Percentiles rank a stretch among this genome's conserved stretches.
Evolutionary conservation across 2,329 filamentous ascomycete species (phyloP).

Genomic region (Clonostachys rosea): DNA sequence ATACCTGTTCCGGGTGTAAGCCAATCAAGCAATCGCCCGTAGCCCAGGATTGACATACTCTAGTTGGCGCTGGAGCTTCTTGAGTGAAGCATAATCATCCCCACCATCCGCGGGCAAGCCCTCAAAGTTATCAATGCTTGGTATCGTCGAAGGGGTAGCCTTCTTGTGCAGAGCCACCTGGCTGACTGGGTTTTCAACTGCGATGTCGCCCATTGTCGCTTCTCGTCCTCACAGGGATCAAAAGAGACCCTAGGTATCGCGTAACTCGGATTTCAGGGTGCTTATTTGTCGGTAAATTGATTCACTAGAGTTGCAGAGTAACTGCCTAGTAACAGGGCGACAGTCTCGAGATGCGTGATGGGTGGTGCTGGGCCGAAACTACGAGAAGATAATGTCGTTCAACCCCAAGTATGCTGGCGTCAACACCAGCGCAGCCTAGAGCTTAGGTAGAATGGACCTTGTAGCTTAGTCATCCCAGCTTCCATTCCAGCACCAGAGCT

Average conservation of each 20-base stretch:
- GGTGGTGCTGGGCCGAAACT: too few species aligned
- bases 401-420: too few species aligned
- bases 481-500: too few species aligned
- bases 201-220: conserved; percentile 72
- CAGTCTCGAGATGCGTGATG: too few species aligned
- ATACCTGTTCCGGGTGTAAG: conserved; percentile 50
- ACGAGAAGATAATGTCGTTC: too few species aligned
- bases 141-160: conserved; percentile 73
- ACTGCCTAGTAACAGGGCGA: too few species aligned
- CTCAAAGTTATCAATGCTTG: conserved; percentile 86
- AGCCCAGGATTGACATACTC: conserved; percentile 55
- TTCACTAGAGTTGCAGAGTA: too few species aligned
- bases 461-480: background rate
- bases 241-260: too few species aligned
- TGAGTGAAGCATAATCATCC: conserved; percentile 92
- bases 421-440: too few species aligned
- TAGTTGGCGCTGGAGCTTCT: conserved; percentile 93
- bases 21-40: background rate
- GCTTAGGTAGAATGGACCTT: background rate
- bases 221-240: background rate
- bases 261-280: too few species aligned
- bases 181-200: conserved; percentile 77
- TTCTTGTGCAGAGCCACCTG: conserved; percentile 76
- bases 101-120: conserved; percentile 74
- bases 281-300: too few species aligned